Conservation (phyloP, 2,329 filamentous ascomycete species). For the Penicillium sp. region DNA sequence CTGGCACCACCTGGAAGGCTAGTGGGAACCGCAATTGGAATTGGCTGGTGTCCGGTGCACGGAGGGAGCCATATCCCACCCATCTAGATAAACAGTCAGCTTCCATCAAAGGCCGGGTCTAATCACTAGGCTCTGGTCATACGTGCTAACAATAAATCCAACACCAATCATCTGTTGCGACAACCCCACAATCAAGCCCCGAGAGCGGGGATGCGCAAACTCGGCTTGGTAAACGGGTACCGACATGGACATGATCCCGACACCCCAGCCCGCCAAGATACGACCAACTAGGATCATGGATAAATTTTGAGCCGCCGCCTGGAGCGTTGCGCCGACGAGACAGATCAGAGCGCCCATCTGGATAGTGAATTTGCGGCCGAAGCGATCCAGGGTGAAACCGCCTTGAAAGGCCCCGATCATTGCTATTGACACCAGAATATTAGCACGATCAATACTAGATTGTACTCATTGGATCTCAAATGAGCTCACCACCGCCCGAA, state of each 20-base stretch:
- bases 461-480: not conserved
- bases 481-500: conserved; percentile 50
- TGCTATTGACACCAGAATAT: conserved; percentile 11
- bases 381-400: conserved; percentile 60
- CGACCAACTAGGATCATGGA: conserved; percentile 60
- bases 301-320: conserved; percentile 57
- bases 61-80: conserved; percentile 52
- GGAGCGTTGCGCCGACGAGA: conserved; percentile 58
- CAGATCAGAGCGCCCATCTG: conserved; percentile 61
- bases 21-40: conserved; percentile 39
- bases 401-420: conserved; percentile 56
- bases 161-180: conserved; percentile 48
- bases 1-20: conserved; percentile 42
- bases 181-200: conserved; percentile 50
- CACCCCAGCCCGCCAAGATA: conserved; percentile 49
- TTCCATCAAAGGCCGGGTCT: not conserved
- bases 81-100: conserved; percentile 27
- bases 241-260: conserved; percentile 49
- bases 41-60: conserved; percentile 31
- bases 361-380: conserved; percentile 61
- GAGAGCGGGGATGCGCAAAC: conserved; percentile 58
- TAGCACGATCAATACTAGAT: not conserved
- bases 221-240: conserved; percentile 66
- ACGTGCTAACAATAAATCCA: conserved; percentile 47
- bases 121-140: conserved; percentile 7